Conservation (phyloP, 1,284 basidiomycete species). For the Malassezia pachydermatis region DNA sequence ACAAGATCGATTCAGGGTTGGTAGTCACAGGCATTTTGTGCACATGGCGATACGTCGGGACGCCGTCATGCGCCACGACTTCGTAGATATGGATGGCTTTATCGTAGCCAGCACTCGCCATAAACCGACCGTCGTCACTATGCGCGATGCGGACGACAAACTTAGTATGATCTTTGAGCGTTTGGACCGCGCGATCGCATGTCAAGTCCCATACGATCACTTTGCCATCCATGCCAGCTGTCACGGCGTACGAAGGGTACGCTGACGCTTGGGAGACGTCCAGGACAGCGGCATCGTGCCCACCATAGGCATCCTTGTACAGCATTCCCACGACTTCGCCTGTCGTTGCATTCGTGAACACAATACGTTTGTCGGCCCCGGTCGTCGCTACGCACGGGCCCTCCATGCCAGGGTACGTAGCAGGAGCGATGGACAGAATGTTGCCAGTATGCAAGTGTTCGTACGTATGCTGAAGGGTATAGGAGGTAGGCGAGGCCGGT, state of each 20-base stretch:
- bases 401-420: conserved; percentile 14
- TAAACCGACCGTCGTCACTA: conserved; percentile 25
- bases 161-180: conserved; percentile 27
- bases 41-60: conserved; percentile 1
- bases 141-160: conserved; percentile 36
- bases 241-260: conserved; percentile 26
- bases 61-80: conserved; percentile 14
- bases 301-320: conserved; percentile 14
- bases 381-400: conserved; percentile 22
- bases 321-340: conserved; percentile 35
- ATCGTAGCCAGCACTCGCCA: conserved; percentile 40
- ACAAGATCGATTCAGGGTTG: conserved; percentile 40
- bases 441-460: conserved; percentile 31
- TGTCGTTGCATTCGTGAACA: conserved; percentile 22
- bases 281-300: conserved; percentile 36
- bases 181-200: conserved; percentile 23
- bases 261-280: conserved; percentile 27
- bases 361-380: conserved; percentile 33
- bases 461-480: conserved; percentile 20
- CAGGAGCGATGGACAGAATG: conserved; percentile 28
- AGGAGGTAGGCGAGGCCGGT: conserved; percentile 7
- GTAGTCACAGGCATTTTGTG: conserved; percentile 5
- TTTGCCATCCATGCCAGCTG: conserved; percentile 36
- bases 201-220: conserved; percentile 37
- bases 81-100: conserved; percentile 31